phyloP scores from a whole-genome alignment of 2,329 filamentous ascomycete genomes.

The Drechslerella dactyloides region DNA sequence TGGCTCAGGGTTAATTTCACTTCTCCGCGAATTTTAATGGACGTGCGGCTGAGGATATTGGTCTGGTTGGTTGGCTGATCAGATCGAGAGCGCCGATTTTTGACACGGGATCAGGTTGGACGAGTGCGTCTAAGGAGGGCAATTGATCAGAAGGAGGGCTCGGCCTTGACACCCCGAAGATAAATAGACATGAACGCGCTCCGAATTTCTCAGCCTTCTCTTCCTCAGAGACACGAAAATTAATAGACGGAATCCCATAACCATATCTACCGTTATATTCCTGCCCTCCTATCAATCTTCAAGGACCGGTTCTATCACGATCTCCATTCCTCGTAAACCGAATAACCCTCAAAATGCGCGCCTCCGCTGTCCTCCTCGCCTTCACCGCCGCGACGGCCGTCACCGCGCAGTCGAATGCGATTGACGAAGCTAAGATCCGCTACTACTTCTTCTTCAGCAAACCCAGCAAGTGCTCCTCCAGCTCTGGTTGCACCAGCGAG shows the following conservation, averaged over 20 bases:
- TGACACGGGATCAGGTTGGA: too few species aligned
- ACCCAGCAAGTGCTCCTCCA: neutral
- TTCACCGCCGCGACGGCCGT: conserved; percentile 14
- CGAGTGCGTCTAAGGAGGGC: neutral
- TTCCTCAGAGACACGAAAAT: too few species aligned
- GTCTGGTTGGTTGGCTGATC: neutral
- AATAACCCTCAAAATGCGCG: conserved; percentile 21
- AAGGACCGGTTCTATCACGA: neutral
- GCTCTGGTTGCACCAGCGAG: neutral
- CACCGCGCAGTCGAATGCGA: conserved; percentile 9
- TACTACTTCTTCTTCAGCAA: conserved; percentile 26
- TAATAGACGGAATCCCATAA: too few species aligned
- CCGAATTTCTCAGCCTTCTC: neutral
- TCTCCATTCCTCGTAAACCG: neutral
- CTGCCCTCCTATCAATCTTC: neutral
- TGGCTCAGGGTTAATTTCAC: conserved; percentile 1
- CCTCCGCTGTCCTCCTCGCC: conserved; percentile 11
- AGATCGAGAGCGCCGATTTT: neutral
- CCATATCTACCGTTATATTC: too few species aligned
- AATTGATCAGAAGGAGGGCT: neutral
- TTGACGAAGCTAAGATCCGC: conserved; percentile 1
- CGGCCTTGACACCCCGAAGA: neutral
- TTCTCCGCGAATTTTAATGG: conserved; percentile 10
- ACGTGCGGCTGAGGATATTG: conserved; percentile 26
- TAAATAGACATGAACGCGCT: conserved; percentile 26